Percentiles rank a stretch among this genome's conserved stretches.
These are phyloP conservation scores for Syzygium malaccense DNA, from an alignment of 441 rosid genomes.

Conservation along the genomic window DNA sequence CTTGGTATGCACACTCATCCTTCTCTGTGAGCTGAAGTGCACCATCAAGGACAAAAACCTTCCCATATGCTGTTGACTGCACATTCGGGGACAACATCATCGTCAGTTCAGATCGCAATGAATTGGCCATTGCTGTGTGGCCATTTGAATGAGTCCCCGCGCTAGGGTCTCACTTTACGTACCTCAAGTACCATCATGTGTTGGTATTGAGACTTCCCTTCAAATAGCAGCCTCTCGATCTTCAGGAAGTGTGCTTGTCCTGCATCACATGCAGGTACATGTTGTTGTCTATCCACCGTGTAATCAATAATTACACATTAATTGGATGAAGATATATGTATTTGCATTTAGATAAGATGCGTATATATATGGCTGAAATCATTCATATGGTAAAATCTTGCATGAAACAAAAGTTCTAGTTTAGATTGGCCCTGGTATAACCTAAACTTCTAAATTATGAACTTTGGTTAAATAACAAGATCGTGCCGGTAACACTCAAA, in stretches of 20 bases:
- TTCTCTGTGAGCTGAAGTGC: conserved; percentile 62
- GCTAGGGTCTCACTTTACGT: not conserved
- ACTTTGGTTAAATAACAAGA: not conserved
- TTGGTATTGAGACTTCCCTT: conserved; percentile 43
- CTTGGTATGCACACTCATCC: conserved; percentile 62
- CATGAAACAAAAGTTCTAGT: not conserved
- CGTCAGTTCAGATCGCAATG: not conserved
- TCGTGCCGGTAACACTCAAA: not conserved
- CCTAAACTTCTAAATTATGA: not conserved
- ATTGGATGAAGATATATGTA: not conserved
- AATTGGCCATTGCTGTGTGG: not conserved
- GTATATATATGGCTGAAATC: not conserved
- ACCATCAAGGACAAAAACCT: conserved; percentile 67
- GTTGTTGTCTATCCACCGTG: not conserved
- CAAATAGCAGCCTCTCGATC: conserved; percentile 37
- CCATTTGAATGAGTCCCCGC: not conserved
- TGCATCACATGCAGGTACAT: not conserved
- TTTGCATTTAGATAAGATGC: not conserved
- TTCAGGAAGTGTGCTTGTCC: conserved; percentile 39
- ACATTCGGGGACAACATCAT: not conserved
- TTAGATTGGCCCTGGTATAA: not conserved
- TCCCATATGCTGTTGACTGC: conserved; percentile 70
- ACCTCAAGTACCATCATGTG: conserved; percentile 43
- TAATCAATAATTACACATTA: not conserved
- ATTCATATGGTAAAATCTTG: not conserved